A percentile compares a stretch with the other conserved stretches of the same genome.
phyloP scores from a whole-genome alignment of 371 early-diverging fungal species.

The Circinella minor region DNA sequence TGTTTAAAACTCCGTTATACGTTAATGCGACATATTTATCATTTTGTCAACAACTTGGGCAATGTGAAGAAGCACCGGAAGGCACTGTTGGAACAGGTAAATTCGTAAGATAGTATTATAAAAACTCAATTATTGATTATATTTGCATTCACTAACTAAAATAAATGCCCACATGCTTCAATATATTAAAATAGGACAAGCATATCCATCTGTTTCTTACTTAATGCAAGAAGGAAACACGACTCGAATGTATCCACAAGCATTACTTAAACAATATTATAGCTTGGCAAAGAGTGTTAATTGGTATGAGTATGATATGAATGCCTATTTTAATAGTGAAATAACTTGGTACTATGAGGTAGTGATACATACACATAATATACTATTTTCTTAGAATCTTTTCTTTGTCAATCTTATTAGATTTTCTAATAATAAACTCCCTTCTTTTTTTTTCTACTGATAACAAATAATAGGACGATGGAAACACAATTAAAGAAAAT shows the following conservation, averaged over 20 bases:
- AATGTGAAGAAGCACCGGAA: slow-evolving; percentile 29
- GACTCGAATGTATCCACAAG: slow-evolving; percentile 68
- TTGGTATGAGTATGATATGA: slow-evolving; percentile 56
- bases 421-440: too few relatives aligned
- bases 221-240: slow-evolving; percentile 42
- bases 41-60: slow-evolving; percentile 48
- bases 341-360: slow-evolving; percentile 54
- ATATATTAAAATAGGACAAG: slow-evolving; percentile 25
- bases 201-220: slow-evolving; percentile 53
- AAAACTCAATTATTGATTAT: too few relatives aligned
- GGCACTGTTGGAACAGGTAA: slow-evolving; percentile 40
- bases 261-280: slow-evolving; percentile 62
- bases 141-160: neutral
- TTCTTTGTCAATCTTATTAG: too few relatives aligned
- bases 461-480: slow-evolving; percentile 17
- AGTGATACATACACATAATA: neutral
- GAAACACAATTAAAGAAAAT: slow-evolving; percentile 14
- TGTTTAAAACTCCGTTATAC: slow-evolving; percentile 45
- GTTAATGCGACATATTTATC: slow-evolving; percentile 60
- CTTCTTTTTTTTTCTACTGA: neutral
- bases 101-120: neutral
- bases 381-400: too few relatives aligned
- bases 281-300: slow-evolving; percentile 30
- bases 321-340: slow-evolving; percentile 66
- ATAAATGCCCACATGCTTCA: neutral